Base-by-base conservation (phyloP, 2,329 filamentous ascomycete genomes). In the Fusarium duplospermum region DNA sequence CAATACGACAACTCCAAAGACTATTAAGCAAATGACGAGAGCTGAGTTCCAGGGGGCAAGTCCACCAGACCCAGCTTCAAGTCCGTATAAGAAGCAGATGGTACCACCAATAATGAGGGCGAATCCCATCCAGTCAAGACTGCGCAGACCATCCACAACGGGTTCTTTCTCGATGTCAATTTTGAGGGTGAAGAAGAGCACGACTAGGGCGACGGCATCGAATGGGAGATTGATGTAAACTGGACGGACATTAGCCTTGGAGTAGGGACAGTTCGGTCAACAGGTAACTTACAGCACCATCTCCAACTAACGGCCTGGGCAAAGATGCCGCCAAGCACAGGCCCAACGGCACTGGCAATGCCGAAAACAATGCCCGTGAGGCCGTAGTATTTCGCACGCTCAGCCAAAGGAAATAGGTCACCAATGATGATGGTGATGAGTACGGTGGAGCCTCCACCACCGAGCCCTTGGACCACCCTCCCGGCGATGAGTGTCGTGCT, bases 71-170 rank as follows among this genome's bases (percentile, higher is more conserved):
- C 94, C 95, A 68, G 95, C 94, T 79, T 97, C 93, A 4, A 98
- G 89, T 1, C 94, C 95, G 50, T 98, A 90, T 1, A 98, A 89
- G 70, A 97, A 87, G 93, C 97, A 96, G 16, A 97, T 86, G 0
- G 93, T 95, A n/a, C 92, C 94, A 45, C 92, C 93, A 18, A 95
- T 88, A 80, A 96, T 89, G 31, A 88, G 81, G 2, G 86, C 20
- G 65, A 85, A 87, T 35, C 88, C 88, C 0, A 85, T 71, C 89
- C 89, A 91, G 81, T 91, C 89, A 36, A 91, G 86, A 16, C 91
- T 91, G 27, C 88, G 88, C 8, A 94, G 81, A 1, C 92, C 93
- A 42, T 90, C 81, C 52, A 85, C 79, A 4, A 93, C 79, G 0
- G 90, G 87, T 0, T 92, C 93, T 63, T 87, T 87, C 1, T 92